Conservation (phyloP, 257 asterid species). For the Jasminum sambac region DNA sequence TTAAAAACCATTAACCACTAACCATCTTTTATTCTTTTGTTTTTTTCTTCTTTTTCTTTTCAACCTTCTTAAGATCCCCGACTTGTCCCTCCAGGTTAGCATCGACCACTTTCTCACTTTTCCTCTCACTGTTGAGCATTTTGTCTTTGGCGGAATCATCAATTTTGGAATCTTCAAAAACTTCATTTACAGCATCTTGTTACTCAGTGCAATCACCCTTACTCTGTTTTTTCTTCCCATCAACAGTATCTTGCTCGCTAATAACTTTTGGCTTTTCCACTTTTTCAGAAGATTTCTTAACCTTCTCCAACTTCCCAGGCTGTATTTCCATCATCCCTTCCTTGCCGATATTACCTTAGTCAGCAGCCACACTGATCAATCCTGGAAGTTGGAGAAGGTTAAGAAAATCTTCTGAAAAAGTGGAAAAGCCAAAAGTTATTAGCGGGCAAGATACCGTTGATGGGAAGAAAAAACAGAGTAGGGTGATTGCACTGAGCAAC, state of each 20-base stretch:
- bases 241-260: conserved; percentile 14
- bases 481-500: no score
- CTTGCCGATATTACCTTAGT: not conserved
- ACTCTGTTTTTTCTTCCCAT: conserved; percentile 26
- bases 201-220: conserved; percentile 14
- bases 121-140: conserved; percentile 3
- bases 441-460: no score
- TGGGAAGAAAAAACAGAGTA: no score
- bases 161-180: not conserved
- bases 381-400: not conserved
- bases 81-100: no score
- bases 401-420: no score
- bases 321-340: conserved; percentile 2
- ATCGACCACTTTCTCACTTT: no score
- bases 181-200: conserved; percentile 10
- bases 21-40: no score
- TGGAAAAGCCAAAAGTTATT: not conserved
- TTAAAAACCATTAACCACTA: no score
- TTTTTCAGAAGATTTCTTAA: not conserved
- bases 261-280: conserved; percentile 3
- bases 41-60: no score
- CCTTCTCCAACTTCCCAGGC: conserved; percentile 19
- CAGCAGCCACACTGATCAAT: not conserved
- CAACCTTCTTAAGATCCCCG: no score
- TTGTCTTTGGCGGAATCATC: not conserved